Conservation (phyloP, 139 green algal species). For the Zygnema circumcarinatum region DNA sequence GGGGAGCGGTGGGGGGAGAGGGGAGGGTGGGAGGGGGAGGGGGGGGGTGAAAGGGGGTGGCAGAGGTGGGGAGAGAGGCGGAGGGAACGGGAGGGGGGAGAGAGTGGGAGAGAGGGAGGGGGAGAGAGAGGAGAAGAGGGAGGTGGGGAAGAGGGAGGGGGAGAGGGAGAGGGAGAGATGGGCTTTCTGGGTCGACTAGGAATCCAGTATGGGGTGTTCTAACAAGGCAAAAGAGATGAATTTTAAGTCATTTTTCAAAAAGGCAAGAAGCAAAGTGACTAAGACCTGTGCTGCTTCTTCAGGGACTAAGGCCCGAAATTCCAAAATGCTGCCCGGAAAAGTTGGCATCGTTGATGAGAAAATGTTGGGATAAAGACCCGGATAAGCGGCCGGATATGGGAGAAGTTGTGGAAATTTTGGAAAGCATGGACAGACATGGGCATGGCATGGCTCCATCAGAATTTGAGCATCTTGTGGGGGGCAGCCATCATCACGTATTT, state of each 20-base stretch:
- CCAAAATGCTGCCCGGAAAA: conserved; percentile 39
- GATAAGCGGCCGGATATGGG: conserved; percentile 35
- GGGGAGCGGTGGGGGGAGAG: neutral
- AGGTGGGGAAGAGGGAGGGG: neutral
- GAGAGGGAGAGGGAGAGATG: neutral
- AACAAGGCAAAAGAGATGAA: no score
- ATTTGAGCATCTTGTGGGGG: neutral
- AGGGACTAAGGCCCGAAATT: conserved; percentile 34
- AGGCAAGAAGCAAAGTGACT: no score
- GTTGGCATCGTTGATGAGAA: conserved; percentile 43
- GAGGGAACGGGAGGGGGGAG: neutral
- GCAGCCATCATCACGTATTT: neutral
- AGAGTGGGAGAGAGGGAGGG: neutral
- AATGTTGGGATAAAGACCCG: conserved; percentile 41
- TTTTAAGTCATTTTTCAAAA: no score
- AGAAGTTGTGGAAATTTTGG: conserved; percentile 31
- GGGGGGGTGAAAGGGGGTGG: neutral
- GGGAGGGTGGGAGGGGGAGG: neutral
- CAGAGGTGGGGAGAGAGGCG: neutral
- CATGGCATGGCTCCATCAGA: neutral
- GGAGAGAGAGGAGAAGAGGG: neutral
- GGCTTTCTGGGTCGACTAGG: neutral
- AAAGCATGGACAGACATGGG: conserved; percentile 8
- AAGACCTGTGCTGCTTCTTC: no score
- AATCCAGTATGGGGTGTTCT: neutral